These are phyloP conservation scores for Saraca asoca DNA, from an alignment of 331 rosid genomes.

Conservation along the genomic window DNA sequence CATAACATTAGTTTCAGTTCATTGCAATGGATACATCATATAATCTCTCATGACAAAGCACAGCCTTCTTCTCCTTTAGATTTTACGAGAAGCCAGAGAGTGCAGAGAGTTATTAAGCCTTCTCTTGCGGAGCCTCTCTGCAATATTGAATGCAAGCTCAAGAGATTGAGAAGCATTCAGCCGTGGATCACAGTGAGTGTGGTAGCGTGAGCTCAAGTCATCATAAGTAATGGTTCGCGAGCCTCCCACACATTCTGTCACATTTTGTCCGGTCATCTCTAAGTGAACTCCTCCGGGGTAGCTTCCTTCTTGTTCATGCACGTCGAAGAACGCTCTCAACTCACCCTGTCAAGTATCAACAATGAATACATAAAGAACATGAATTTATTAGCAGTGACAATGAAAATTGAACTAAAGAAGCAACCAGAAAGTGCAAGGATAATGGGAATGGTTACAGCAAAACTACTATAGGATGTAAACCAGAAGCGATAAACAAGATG, in stretches of 20 bases:
- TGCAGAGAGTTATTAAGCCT: conserved; percentile 46
- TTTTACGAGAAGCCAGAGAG: conserved; percentile 28
- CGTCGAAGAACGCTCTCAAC: conserved; percentile 82
- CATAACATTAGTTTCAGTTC: too few relatives aligned
- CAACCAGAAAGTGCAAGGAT: not conserved
- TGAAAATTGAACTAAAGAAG: not conserved
- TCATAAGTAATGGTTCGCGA: conserved; percentile 67
- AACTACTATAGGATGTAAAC: too few relatives aligned
- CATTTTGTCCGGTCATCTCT: conserved; percentile 85
- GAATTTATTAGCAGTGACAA: not conserved
- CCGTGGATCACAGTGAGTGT: conserved; percentile 78
- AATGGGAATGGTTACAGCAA: not conserved
- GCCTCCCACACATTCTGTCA: conserved; percentile 86
- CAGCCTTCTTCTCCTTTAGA: conserved; percentile 20
- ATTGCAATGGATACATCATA: too few relatives aligned
- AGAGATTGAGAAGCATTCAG: conserved; percentile 84
- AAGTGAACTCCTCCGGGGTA: conserved; percentile 79
- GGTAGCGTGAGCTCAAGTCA: conserved; percentile 80
- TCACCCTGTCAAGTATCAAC: conserved; percentile 52
- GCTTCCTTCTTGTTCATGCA: conserved; percentile 87
- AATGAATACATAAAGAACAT: conserved; percentile 9
- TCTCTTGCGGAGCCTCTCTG: conserved; percentile 71
- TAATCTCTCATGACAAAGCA: not conserved
- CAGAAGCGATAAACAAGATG: too few relatives aligned
- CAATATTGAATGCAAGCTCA: conserved; percentile 71